Percentiles rank a stretch among this genome's conserved stretches.
These are phyloP conservation scores for Russula foetens DNA, from an alignment of 768 basidiomycete genomes.

Conservation along the genomic window DNA sequence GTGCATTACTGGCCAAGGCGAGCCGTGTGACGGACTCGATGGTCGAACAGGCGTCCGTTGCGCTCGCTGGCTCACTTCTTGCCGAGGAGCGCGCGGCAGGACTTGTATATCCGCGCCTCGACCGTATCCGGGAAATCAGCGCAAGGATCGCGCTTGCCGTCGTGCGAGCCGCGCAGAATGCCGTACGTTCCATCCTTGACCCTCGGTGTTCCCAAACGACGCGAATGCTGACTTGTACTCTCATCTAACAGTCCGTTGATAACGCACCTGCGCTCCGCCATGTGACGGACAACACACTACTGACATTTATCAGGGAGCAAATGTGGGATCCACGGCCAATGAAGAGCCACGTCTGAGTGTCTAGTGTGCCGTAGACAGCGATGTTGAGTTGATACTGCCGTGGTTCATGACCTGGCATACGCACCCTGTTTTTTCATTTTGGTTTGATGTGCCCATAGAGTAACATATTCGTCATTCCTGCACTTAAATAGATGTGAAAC, in stretches of 20 bases:
- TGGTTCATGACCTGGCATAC: neutral
- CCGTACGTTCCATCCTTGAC: slow-evolving; percentile 35
- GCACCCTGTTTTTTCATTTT: neutral
- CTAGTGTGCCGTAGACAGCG: neutral
- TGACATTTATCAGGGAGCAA: slow-evolving; percentile 46
- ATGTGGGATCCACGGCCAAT: slow-evolving; percentile 59
- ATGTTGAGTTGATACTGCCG: neutral
- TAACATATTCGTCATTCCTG: slow-evolving; percentile 4
- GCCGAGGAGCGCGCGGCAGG: slow-evolving; percentile 54
- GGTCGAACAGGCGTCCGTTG: slow-evolving; percentile 83
- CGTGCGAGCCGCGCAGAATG: slow-evolving; percentile 72
- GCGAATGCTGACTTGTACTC: neutral
- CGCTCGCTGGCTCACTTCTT: slow-evolving; percentile 67
- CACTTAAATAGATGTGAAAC: neutral
- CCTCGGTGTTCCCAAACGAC: neutral
- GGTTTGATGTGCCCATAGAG: slow-evolving; percentile 1
- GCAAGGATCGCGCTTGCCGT: slow-evolving; percentile 64
- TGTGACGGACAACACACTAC: slow-evolving; percentile 49
- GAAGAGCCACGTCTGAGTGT: slow-evolving; percentile 7
- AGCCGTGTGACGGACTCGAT: slow-evolving; percentile 71
- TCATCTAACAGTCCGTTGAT: slow-evolving; percentile 21
- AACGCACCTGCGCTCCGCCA: slow-evolving; percentile 37
- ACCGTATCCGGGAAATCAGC: slow-evolving; percentile 82
- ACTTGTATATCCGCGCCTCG: slow-evolving; percentile 77
- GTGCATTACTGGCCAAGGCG: slow-evolving; percentile 65